A percentile compares a stretch with the other conserved stretches of the same genome.
Conservation (phyloP, 305 asterid genomes). For the Fraxinus paxiana region DNA sequence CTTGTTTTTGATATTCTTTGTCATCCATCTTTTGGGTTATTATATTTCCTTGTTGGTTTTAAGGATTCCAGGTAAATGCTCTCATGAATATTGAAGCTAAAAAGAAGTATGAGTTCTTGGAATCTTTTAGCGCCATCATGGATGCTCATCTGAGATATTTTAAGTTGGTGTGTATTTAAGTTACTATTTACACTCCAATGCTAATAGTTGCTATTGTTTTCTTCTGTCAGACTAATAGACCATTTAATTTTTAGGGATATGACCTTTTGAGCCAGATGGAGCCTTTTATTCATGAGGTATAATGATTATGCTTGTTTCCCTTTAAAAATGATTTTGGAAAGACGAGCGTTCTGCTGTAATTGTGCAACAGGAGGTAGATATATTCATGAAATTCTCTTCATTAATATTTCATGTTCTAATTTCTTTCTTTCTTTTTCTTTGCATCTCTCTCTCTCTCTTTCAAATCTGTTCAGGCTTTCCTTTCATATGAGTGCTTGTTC, state of each 20-base stretch:
- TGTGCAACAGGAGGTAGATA: slow-evolving; percentile 5
- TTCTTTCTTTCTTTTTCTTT: not conserved
- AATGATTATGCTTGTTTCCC: slow-evolving; percentile 16
- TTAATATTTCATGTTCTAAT: not conserved
- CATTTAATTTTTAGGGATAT: slow-evolving; percentile 56
- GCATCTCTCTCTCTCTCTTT: not conserved
- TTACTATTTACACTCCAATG: slow-evolving; percentile 12
- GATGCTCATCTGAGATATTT: slow-evolving; percentile 92
- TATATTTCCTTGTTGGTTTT: slow-evolving; percentile 39
- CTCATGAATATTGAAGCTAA: slow-evolving; percentile 81
- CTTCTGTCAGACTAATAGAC: slow-evolving; percentile 25
- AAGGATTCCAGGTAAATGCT: slow-evolving; percentile 81
- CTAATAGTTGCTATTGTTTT: slow-evolving; percentile 21
- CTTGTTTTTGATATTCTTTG: slow-evolving; percentile 9
- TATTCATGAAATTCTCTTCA: slow-evolving; percentile 7
- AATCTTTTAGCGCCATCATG: slow-evolving; percentile 96
- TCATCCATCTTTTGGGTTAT: slow-evolving; percentile 26
- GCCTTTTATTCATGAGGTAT: slow-evolving; percentile 95
- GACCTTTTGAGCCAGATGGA: slow-evolving; percentile 84
- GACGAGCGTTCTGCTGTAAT: not conserved
- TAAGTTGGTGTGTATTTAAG: slow-evolving; percentile 62
- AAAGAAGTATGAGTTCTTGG: slow-evolving; percentile 91
- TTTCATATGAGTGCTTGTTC: not conserved
- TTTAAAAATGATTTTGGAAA: slow-evolving; percentile 17
- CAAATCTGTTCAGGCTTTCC: not conserved